Evolutionary conservation across 169 alveolate genomes (phyloP).

Genomic region (Hepatocystis sp.): DNA sequence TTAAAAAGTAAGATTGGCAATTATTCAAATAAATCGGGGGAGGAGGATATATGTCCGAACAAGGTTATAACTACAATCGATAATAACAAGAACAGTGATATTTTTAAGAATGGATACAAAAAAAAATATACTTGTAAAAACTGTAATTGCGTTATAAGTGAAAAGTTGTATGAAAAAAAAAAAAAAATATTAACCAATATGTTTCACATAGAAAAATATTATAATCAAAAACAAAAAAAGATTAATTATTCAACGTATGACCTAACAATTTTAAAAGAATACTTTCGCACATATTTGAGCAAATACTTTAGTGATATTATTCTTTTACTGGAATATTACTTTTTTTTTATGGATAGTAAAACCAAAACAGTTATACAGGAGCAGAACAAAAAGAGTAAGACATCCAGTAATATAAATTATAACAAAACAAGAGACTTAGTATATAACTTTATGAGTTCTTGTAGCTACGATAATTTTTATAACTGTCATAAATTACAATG

Average conservation of each 20-base stretch:
- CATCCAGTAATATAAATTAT: not conserved
- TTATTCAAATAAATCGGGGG: not conserved
- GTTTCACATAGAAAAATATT: constrained; percentile 14
- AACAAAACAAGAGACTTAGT: no score
- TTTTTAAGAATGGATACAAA: not conserved
- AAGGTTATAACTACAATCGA: not conserved
- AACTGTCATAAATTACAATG: not conserved
- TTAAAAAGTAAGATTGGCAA: not conserved
- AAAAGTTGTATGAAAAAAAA: constrained; percentile 5
- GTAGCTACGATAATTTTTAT: not conserved
- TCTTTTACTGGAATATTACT: constrained; percentile 46
- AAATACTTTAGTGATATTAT: constrained; percentile 64
- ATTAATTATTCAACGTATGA: constrained; percentile 43
- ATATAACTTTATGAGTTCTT: not conserved
- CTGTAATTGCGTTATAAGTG: constrained; percentile 6
- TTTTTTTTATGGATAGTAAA: constrained; percentile 1
- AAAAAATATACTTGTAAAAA: not conserved
- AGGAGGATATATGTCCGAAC: not conserved
- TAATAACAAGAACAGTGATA: not conserved
- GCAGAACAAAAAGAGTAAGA: not conserved
- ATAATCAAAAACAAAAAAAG: constrained; percentile 20
- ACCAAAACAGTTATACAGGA: not conserved
- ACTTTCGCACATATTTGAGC: constrained; percentile 31
- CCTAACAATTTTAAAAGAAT: constrained; percentile 60
- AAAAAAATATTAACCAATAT: constrained; percentile 9